Evolutionary conservation across 768 basidiomycete species (phyloP), one percentile per base, ranked within the genome.

Genomic region (Pholiota molesta): DNA sequence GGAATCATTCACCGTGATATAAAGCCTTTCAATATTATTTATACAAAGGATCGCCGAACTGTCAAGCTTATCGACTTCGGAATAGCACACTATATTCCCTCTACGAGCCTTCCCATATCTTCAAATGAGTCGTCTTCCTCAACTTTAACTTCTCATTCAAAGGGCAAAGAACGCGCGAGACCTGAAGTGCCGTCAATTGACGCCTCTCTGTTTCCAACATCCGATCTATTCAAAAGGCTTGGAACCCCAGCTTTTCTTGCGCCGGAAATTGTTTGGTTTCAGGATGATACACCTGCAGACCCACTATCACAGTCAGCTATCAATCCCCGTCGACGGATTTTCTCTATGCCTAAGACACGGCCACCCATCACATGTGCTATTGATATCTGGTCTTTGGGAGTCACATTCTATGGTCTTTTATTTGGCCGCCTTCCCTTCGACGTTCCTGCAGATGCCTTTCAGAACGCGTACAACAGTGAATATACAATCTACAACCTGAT

Each of bases 31-130:
- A 95, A 95, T 72, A 83, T 96, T 31, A 77, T 95, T 16, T 89
- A 95, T 67, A 73, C 75, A 7, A 66, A 63, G 47, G 72, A 79
- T 62, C 76, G 77, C 39, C 71, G 71, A 31, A 88, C 90, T 66
- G 83, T 96, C 65, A 96, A 96, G 78, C 92, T 97, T 52, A 94
- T 89, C 29, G 94, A 96, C 74, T 97, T 95, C 72, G 95, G 95
- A 10, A 75, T 80, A 45, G 77, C 79, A 35, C 75, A 79, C 57
- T 75, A 73, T 61, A 69, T 57, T n/a, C 66, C 68, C 23, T 62
- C 70, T 10, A 59, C 54, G n/a, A 45, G 16, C 44, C 26, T 29
- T 17, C 11, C 45, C 28, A 19, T 17, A 16, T 23, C 45, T 31
- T 35, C 57, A 49, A 26, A 49, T 13, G 23, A 49, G 11, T 45